Base-by-base conservation (phyloP, 169 alveolate species). In the Perkinsus chesapeaki region DNA sequence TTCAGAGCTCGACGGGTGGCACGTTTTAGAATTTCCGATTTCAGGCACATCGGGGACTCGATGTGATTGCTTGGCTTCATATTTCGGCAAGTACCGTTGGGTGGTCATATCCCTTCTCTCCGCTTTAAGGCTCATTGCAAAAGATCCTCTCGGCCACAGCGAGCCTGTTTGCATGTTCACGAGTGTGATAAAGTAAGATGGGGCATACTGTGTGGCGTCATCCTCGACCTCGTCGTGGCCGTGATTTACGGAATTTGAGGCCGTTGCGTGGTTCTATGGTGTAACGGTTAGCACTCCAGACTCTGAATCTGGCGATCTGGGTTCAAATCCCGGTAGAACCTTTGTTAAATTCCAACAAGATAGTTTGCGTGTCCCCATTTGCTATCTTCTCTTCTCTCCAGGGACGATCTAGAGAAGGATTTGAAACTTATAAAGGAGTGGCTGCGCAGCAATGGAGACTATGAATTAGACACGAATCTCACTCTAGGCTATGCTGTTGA, bases 301-400 rank as follows among this genome's bases (percentile, higher is more conserved):
- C 82, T 60, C 82, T 60, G 82, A 60, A 60, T 60, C 82, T 60
- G 82, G 82, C 82, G 82, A 60, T 60, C 82, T 60, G 82, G 82
- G 82, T 60, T 60, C 82, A 60, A 60, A 60, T 60, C 31, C 82
- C 82, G 82, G 82, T 60, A 60, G 82, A 60, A 60, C 82, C 82
- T 60, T 60, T 47, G 27, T n/a, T n/a, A n/a, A n/a, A n/a, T n/a
- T n/a, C n/a, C n/a, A n/a, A n/a, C n/a, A n/a, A n/a, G n/a, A n/a
- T n/a, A n/a, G n/a, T n/a, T n/a, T n/a, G n/a, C n/a, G n/a, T n/a
- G n/a, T n/a, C n/a, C n/a, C n/a, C n/a, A n/a, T n/a, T n/a, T n/a
- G n/a, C n/a, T n/a, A n/a, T n/a, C n/a, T n/a, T n/a, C n/a, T 43
- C 60, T 43, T 43, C 23, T 43, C 16, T 16, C 60, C 12, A 60